phyloP scores from a whole-genome alignment of 2,329 filamentous ascomycete genomes.

The Tolypocladium ophioglossoides region DNA sequence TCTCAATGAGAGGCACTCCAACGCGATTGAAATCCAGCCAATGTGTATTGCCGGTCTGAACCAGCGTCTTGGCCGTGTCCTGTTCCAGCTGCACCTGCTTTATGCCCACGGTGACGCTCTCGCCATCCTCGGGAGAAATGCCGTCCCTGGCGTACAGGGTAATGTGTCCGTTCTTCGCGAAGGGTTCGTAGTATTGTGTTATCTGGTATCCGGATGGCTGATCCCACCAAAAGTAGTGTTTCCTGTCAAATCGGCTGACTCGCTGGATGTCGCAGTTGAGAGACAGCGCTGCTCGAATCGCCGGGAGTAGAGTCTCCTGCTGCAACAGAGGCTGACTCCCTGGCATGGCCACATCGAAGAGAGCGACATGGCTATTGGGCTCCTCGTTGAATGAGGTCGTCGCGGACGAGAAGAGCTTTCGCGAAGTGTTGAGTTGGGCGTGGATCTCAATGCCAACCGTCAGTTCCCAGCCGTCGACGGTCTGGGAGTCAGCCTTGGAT shows the following conservation, averaged over 20 bases:
- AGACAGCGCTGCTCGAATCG: slow-evolving; percentile 79
- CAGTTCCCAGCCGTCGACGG: slow-evolving; percentile 69
- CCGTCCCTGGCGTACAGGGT: slow-evolving; percentile 65
- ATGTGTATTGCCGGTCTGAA: slow-evolving; percentile 60
- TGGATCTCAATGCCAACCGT: slow-evolving; percentile 97
- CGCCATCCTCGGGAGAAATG: slow-evolving; percentile 62
- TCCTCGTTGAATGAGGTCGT: slow-evolving; percentile 51
- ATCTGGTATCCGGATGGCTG: slow-evolving; percentile 96
- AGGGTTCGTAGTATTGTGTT: slow-evolving; percentile 81
- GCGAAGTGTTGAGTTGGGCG: slow-evolving; percentile 80
- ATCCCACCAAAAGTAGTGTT: slow-evolving; percentile 99
- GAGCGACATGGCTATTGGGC: slow-evolving; percentile 78
- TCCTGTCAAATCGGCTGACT: slow-evolving; percentile 80
- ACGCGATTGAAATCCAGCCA: slow-evolving; percentile 92
- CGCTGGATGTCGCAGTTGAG: slow-evolving; percentile 69
- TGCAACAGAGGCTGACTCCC: slow-evolving; percentile 86
- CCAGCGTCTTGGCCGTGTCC: slow-evolving; percentile 89
- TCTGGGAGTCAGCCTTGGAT: slow-evolving; percentile 35
- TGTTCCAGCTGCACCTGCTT: slow-evolving; percentile 96
- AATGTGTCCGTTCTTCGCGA: slow-evolving; percentile 62
- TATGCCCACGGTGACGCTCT: slow-evolving; percentile 65
- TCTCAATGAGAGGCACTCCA: slow-evolving; percentile 83
- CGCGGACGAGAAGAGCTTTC: slow-evolving; percentile 80
- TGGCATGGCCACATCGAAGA: slow-evolving; percentile 83
- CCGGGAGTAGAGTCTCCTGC: slow-evolving; percentile 70